Conservation (phyloP, 345 rosid genomes). For the Eucalyptus tenuipes region DNA sequence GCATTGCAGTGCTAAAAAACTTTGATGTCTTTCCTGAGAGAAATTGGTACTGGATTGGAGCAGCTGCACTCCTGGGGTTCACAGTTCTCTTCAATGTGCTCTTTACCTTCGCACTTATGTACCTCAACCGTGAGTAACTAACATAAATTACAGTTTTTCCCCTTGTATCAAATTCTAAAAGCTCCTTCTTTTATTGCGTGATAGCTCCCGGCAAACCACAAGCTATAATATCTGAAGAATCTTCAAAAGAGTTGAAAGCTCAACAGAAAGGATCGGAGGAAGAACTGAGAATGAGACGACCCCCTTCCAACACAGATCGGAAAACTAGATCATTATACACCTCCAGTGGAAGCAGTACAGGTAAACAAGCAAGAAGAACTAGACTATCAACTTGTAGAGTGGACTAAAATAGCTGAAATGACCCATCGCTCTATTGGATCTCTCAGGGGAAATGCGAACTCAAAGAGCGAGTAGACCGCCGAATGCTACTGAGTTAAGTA, state of each 20-base stretch:
- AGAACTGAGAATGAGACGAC: slow-evolving; percentile 12
- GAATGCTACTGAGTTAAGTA: slow-evolving; percentile 3
- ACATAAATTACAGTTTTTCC: not conserved
- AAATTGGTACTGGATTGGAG: slow-evolving; percentile 87
- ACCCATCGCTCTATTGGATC: not conserved
- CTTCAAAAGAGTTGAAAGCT: slow-evolving; percentile 17
- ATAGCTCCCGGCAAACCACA: slow-evolving; percentile 63
- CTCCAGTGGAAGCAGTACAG: slow-evolving; percentile 20
- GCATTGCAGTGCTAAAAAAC: slow-evolving; percentile 41
- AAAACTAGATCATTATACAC: slow-evolving; percentile 12
- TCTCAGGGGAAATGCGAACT: slow-evolving; percentile 37
- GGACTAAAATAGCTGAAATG: not conserved
- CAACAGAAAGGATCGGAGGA: slow-evolving; percentile 7
- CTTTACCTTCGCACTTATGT: slow-evolving; percentile 54
- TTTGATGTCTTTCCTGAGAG: slow-evolving; percentile 31
- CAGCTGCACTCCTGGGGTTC: slow-evolving; percentile 50
- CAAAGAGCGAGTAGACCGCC: slow-evolving; percentile 8
- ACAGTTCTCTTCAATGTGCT: slow-evolving; percentile 63
- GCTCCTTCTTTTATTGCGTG: not conserved
- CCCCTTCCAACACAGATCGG: slow-evolving; percentile 8
- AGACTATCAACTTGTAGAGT: not conserved
- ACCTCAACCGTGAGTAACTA: slow-evolving; percentile 45
- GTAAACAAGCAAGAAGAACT: slow-evolving; percentile 10
- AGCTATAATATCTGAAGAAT: slow-evolving; percentile 49
- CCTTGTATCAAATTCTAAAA: not conserved